phyloP scores from a whole-genome alignment of 2,329 filamentous ascomycete species.

The Rutstroemia sp. region DNA sequence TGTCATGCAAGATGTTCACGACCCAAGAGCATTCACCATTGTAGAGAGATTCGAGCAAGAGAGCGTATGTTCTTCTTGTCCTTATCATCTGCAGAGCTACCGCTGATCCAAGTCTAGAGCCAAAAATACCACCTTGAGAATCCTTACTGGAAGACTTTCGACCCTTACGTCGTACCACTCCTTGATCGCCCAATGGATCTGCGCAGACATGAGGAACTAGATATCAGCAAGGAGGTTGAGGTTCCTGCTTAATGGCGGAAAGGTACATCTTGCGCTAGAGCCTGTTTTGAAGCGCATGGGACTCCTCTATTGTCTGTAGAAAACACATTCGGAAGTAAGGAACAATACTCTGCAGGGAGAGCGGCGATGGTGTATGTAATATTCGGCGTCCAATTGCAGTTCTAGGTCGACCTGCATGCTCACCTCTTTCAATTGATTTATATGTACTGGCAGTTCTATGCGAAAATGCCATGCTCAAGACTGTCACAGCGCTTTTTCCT shows the following conservation, averaged over 20 bases:
- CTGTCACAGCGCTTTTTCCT: no score
- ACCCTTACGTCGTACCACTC: constrained; percentile 64
- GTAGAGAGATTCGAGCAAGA: constrained; percentile 68
- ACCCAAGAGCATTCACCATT: constrained; percentile 64
- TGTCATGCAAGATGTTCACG: constrained; percentile 68
- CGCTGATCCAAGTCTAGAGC: constrained; percentile 31
- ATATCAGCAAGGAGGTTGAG: constrained; percentile 43
- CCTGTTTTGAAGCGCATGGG: no score
- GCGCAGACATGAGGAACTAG: constrained; percentile 58
- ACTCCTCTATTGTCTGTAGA: no score
- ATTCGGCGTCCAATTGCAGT: no score
- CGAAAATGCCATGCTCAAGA: no score
- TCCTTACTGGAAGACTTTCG: constrained; percentile 52
- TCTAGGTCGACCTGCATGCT: no score
- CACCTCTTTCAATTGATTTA: no score
- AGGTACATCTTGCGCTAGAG: background rate
- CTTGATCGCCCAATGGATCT: constrained; percentile 64
- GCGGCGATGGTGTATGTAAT: no score
- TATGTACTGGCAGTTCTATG: no score
- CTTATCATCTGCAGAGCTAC: background rate
- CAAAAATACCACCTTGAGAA: constrained; percentile 55
- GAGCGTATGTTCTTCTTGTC: constrained; percentile 37
- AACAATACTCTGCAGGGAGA: no score
- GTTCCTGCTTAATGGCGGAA: constrained; percentile 26
- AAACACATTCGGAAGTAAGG: no score